A percentile compares a stretch with the other conserved stretches of the same genome.
Conservation (phyloP, 1,284 basidiomycete genomes). For the Psilocybe mexicana region DNA sequence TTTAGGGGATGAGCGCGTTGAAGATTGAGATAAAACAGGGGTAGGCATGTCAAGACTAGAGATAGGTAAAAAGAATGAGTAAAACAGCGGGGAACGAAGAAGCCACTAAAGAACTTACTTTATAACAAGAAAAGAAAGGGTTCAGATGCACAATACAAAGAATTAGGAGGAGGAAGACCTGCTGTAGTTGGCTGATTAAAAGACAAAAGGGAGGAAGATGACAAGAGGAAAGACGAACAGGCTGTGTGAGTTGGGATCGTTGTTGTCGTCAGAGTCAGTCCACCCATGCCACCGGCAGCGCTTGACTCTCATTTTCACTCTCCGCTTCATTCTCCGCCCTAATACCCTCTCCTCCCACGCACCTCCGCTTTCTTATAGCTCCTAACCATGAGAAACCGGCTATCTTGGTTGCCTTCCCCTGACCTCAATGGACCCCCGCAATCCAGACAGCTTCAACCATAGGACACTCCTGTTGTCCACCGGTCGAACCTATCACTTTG, state of each 20-base stretch:
- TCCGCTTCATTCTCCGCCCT: constrained; percentile 29
- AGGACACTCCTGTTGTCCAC: constrained; percentile 50
- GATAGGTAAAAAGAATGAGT: constrained; percentile 16
- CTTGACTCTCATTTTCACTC: constrained; percentile 17
- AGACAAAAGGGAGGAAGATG: constrained; percentile 9
- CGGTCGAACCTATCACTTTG: constrained; percentile 63
- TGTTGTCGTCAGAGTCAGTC: constrained; percentile 29
- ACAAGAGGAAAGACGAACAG: constrained; percentile 19
- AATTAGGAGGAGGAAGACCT: constrained; percentile 8
- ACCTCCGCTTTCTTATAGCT: not conserved
- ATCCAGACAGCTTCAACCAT: constrained; percentile 56
- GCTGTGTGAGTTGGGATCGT: constrained; percentile 25
- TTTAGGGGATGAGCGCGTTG: constrained; percentile 32
- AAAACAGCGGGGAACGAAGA: constrained; percentile 3
- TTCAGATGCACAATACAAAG: constrained; percentile 17
- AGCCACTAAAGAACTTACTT: constrained; percentile 32
- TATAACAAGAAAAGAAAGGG: constrained; percentile 19
- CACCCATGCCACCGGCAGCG: constrained; percentile 29
- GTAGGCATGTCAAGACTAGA: constrained; percentile 43
- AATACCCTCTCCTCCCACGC: constrained; percentile 6
- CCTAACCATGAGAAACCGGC: constrained; percentile 11
- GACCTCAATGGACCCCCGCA: constrained; percentile 46
- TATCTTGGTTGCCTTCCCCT: constrained; percentile 16
- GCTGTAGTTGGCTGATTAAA: constrained; percentile 3
- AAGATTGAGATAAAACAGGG: constrained; percentile 33